Percentiles rank a stretch among this genome's conserved stretches.
Evolutionary conservation across 2,329 filamentous ascomycete species (phyloP).

Genomic region (Aureobasidium uvarum): DNA sequence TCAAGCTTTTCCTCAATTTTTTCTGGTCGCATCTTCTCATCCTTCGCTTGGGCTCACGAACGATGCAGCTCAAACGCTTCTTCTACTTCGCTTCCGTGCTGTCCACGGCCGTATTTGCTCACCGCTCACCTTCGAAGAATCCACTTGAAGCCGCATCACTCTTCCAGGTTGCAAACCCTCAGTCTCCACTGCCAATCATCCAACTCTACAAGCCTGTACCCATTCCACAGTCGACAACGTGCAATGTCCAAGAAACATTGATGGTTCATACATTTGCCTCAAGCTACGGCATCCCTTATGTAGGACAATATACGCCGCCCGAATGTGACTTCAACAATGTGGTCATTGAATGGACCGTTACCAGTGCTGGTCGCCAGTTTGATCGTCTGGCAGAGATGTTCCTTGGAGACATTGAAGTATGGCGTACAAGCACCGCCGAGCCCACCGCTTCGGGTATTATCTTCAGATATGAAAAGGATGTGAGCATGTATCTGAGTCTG

Average conservation of each 20-base stretch:
- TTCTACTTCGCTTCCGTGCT: neutral
- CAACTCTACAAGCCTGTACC: slow-evolving; percentile 66
- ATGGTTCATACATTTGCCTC: slow-evolving; percentile 69
- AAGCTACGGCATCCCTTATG: slow-evolving; percentile 71
- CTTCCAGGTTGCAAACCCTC: slow-evolving; percentile 29
- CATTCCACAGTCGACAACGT: slow-evolving; percentile 31
- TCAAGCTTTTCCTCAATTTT: neutral
- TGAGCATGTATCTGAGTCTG: slow-evolving; percentile 67
- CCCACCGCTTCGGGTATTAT: slow-evolving; percentile 67
- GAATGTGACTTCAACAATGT: slow-evolving; percentile 70
- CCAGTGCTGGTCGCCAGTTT: slow-evolving; percentile 68
- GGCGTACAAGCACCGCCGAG: slow-evolving; percentile 78
- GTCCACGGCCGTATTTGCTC: neutral
- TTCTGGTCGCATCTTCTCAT: neutral
- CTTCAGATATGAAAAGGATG: slow-evolving; percentile 77
- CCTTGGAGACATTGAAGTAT: slow-evolving; percentile 75
- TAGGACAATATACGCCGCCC: slow-evolving; percentile 69
- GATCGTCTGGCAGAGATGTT: slow-evolving; percentile 76
- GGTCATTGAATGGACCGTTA: slow-evolving; percentile 72
- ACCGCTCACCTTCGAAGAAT: slow-evolving; percentile 10
- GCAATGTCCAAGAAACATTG: slow-evolving; percentile 54
- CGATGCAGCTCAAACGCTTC: neutral
- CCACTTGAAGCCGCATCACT: neutral
- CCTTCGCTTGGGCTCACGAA: neutral
- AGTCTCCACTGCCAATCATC: slow-evolving; percentile 58